Conservation (phyloP, 257 asterid genomes). For the Salvia splendens region DNA sequence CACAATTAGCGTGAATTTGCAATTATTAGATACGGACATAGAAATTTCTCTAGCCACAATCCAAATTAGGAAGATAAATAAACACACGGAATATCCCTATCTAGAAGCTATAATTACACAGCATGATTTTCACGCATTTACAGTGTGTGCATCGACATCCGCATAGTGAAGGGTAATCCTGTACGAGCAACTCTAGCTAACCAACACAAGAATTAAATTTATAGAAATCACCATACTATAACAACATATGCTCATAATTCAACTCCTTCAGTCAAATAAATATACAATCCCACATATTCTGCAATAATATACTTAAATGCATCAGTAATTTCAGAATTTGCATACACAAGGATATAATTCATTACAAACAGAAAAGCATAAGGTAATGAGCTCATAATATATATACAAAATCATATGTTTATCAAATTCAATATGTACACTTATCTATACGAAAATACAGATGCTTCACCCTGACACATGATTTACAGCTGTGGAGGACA, state of each 20-base stretch:
- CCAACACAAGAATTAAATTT: background rate
- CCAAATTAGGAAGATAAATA: background rate
- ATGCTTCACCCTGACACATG: slow-evolving; percentile 5
- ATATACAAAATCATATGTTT: background rate
- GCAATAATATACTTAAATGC: slow-evolving; percentile 1
- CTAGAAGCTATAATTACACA: background rate
- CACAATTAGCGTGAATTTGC: slow-evolving; percentile 5
- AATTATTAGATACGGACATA: background rate
- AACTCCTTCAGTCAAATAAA: background rate
- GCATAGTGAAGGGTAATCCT: background rate
- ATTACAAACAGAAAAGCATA: slow-evolving; percentile 22
- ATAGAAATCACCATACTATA: background rate
- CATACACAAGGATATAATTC: slow-evolving; percentile 3
- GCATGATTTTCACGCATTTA: slow-evolving; percentile 5
- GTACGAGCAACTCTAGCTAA: background rate
- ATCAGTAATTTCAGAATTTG: slow-evolving; percentile 6
- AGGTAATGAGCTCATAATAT: slow-evolving; percentile 25
- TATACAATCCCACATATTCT: background rate
- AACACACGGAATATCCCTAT: background rate
- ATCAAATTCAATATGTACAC: slow-evolving; percentile 20
- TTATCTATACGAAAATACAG: slow-evolving; percentile 12
- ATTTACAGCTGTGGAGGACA: slow-evolving; percentile 8
- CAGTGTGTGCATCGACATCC: background rate
- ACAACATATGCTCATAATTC: slow-evolving; percentile 2
- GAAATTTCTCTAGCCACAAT: background rate